A percentile compares a stretch with the other conserved stretches of the same genome.
Conservation (phyloP, 169 alveolate genomes). For the Theileria annulata region DNA sequence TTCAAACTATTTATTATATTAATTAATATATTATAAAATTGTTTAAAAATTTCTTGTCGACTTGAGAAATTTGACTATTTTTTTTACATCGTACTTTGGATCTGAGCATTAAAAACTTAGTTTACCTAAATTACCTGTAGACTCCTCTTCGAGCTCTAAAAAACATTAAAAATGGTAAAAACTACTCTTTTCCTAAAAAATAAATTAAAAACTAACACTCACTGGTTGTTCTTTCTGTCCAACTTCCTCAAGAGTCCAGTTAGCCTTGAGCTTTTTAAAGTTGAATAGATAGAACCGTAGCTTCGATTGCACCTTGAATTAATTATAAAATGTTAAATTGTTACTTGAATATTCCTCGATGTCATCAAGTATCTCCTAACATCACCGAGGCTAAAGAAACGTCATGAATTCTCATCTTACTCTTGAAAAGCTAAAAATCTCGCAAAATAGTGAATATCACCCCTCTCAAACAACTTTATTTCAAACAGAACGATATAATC, state of each 20-base stretch:
- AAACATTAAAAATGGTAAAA: not conserved
- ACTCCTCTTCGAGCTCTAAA: conserved; percentile 13
- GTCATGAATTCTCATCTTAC: not conserved
- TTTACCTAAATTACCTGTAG: conserved; percentile 19
- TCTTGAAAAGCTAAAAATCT: conserved; percentile 41
- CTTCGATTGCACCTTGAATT: conserved; percentile 11
- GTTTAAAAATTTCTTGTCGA: not conserved
- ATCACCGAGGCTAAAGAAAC: conserved; percentile 17
- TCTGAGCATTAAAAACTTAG: not conserved
- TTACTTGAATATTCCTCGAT: conserved; percentile 28
- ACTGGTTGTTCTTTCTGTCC: not conserved
- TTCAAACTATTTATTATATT: not conserved
- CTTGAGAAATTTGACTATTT: conserved; percentile 5
- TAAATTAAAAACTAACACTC: not conserved
- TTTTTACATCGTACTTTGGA: conserved; percentile 25
- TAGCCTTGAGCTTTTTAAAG: conserved; percentile 4
- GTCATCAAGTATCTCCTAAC: conserved; percentile 48
- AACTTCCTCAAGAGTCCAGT: conserved; percentile 11
- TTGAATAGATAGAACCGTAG: conserved; percentile 17
- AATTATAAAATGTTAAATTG: not conserved
- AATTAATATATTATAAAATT: not conserved
- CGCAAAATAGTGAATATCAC: not conserved
- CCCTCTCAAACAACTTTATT: conserved; percentile 12
- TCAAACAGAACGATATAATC: conserved; percentile 45
- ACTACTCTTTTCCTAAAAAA: not conserved